Evolutionary conservation across 805 yeast genomes (phyloP).

Genomic region (Maudiozyma pseudohumilis): DNA sequence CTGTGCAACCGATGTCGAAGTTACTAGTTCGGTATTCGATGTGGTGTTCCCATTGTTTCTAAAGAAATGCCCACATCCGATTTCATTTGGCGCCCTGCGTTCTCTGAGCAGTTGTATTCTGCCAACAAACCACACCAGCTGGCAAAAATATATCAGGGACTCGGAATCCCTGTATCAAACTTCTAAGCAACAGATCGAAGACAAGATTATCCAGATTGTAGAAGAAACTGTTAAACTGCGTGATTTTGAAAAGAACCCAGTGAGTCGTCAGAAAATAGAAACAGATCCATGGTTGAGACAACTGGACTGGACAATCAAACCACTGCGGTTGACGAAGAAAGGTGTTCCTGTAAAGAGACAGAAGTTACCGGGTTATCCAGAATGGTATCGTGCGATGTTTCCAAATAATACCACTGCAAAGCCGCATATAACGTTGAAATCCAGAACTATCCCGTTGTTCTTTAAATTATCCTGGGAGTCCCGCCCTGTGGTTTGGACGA

Average conservation of each 20-base stretch:
- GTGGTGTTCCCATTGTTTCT: conserved; percentile 62
- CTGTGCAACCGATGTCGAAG: conserved; percentile 77
- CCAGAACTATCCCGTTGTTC: conserved; percentile 68
- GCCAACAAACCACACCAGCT: conserved; percentile 57
- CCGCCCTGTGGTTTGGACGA: conserved; percentile 72
- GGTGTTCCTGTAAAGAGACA: conserved; percentile 65
- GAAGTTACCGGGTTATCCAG: conserved; percentile 82
- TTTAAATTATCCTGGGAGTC: conserved; percentile 79
- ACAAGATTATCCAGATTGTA: conserved; percentile 50
- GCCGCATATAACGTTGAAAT: conserved; percentile 55
- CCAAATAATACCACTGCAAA: conserved; percentile 30
- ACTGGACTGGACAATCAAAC: conserved; percentile 72
- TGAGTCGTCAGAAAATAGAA: conserved; percentile 24
- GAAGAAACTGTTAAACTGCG: conserved; percentile 43
- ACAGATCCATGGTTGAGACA: conserved; percentile 87
- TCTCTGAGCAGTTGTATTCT: conserved; percentile 64
- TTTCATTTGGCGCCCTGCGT: conserved; percentile 78
- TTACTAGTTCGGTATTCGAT: conserved; percentile 60
- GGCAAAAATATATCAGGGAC: conserved; percentile 61
- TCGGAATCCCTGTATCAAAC: conserved; percentile 62
- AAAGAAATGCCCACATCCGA: conserved; percentile 79
- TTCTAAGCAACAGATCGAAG: conserved; percentile 46
- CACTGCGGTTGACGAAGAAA: conserved; percentile 50
- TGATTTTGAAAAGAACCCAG: conserved; percentile 20
- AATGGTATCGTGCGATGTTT: conserved; percentile 71